These are phyloP conservation scores for Rachicladosporium sp. DNA, from an alignment of 2,329 filamentous ascomycete species.

Conservation along the genomic window DNA sequence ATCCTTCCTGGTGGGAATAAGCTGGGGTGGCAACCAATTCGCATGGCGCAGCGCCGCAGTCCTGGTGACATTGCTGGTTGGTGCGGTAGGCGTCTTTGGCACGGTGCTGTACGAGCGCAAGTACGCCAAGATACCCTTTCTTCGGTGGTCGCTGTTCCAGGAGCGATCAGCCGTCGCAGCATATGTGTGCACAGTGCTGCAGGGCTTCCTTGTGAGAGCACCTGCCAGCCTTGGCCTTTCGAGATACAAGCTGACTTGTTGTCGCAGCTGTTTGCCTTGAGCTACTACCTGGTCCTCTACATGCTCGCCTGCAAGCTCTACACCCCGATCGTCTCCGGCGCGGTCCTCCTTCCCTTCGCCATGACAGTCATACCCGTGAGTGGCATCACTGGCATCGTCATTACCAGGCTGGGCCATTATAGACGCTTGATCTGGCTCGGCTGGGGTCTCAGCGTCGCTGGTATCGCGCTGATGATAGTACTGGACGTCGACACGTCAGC, in stretches of 20 bases:
- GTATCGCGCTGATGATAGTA: conserved; percentile 31
- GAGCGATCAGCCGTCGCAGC: conserved; percentile 18
- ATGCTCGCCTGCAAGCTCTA: conserved; percentile 30
- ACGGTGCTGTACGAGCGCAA: conserved; percentile 13
- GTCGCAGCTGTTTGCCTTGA: conserved; percentile 14
- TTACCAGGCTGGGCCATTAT: conserved; percentile 21
- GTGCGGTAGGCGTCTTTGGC: conserved; percentile 20
- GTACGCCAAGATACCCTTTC: conserved; percentile 14
- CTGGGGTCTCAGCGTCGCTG: conserved; percentile 25
- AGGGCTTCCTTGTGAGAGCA: conserved; percentile 15
- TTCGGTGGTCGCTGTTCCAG: conserved; percentile 21
- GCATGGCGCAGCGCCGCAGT: conserved; percentile 26
- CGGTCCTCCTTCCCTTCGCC: conserved; percentile 29
- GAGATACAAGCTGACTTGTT: not conserved
- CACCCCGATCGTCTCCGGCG: conserved; percentile 26
- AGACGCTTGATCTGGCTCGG: conserved; percentile 15
- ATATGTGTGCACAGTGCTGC: conserved; percentile 21
- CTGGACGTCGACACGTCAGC: conserved; percentile 27
- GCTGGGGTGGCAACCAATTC: conserved; percentile 25
- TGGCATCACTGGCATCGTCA: conserved; percentile 15
- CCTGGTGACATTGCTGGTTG: conserved; percentile 23
- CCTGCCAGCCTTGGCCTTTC: not conserved
- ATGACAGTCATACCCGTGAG: conserved; percentile 12
- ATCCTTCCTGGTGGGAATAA: conserved; percentile 20
- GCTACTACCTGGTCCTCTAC: conserved; percentile 33